Percentiles rank a stretch among this genome's conserved stretches.
Conservation (phyloP, 768 basidiomycete species). For the Pholiota microspora region DNA sequence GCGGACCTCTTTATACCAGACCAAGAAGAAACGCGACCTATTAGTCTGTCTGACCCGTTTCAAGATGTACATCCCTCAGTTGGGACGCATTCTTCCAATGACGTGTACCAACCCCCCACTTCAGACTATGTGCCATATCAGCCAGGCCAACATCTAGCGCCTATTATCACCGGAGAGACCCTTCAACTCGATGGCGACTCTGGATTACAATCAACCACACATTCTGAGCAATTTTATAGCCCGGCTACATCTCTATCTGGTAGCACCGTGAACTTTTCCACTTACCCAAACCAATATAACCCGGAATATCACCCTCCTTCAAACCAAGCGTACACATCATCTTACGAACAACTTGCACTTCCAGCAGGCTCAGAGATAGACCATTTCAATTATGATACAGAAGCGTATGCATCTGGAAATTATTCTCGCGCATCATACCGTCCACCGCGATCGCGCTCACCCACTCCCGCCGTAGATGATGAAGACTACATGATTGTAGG, state of each 20-base stretch:
- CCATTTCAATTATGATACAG: conserved; percentile 63
- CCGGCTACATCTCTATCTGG: conserved; percentile 23
- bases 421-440: conserved; percentile 45
- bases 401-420: conserved; percentile 68
- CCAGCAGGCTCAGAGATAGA: conserved; percentile 42
- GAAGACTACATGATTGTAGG: conserved; percentile 66
- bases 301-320: conserved; percentile 33
- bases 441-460: conserved; percentile 68
- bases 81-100: conserved; percentile 16
- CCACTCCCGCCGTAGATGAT: conserved; percentile 72
- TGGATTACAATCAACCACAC: conserved; percentile 13
- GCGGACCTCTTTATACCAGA: conserved; percentile 18
- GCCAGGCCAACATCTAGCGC: conserved; percentile 58
- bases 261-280: conserved; percentile 12
- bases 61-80: conserved; percentile 20
- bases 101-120: conserved; percentile 11
- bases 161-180: conserved; percentile 66
- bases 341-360: conserved; percentile 30
- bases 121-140: conserved; percentile 47
- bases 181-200: conserved; percentile 41
- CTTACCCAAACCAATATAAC: conserved; percentile 25
- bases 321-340: conserved; percentile 29
- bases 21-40: conserved; percentile 9
- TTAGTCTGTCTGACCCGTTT: conserved; percentile 19
- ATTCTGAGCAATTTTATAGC: conserved; percentile 30